Evolutionary conservation across 257 asterid species (phyloP).

Genomic region (Forsythia viridissima): DNA sequence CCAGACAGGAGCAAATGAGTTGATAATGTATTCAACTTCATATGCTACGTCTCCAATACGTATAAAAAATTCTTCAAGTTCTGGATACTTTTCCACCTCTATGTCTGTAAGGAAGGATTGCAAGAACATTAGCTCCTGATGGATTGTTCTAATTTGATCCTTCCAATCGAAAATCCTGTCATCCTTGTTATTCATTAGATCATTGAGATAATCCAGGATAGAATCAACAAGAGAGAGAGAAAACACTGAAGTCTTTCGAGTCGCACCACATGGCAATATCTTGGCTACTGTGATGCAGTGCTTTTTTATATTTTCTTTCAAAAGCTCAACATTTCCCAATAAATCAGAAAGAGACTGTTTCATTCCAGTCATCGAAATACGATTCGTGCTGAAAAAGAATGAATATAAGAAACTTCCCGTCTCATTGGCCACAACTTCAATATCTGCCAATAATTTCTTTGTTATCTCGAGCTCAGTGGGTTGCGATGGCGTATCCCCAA

Average conservation of each 20-base stretch:
- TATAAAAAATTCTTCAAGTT: not conserved
- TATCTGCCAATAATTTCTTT: no score
- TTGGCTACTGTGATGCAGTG: not conserved
- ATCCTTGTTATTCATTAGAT: slow-evolving; percentile 2
- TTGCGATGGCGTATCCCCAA: not conserved
- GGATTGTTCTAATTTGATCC: slow-evolving; percentile 7
- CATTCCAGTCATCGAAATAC: not conserved
- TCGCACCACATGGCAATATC: not conserved
- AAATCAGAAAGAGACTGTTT: not conserved
- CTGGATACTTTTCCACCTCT: not conserved
- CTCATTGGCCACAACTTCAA: not conserved
- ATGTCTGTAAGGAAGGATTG: not conserved
- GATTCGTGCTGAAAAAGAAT: no score
- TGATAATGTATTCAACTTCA: slow-evolving; percentile 27
- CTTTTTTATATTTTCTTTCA: not conserved
- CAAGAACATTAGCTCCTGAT: not conserved
- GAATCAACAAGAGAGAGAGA: slow-evolving; percentile 17
- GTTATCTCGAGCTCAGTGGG: not conserved
- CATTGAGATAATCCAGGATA: slow-evolving; percentile 19
- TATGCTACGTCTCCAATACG: slow-evolving; percentile 17
- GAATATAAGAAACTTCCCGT: not conserved
- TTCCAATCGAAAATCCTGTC: not conserved
- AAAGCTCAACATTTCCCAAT: not conserved
- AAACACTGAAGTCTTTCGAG: not conserved
- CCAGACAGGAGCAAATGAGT: slow-evolving; percentile 13